Conservation (phyloP, 495 filamentous ascomycete genomes). For the Platismatia glauca region DNA sequence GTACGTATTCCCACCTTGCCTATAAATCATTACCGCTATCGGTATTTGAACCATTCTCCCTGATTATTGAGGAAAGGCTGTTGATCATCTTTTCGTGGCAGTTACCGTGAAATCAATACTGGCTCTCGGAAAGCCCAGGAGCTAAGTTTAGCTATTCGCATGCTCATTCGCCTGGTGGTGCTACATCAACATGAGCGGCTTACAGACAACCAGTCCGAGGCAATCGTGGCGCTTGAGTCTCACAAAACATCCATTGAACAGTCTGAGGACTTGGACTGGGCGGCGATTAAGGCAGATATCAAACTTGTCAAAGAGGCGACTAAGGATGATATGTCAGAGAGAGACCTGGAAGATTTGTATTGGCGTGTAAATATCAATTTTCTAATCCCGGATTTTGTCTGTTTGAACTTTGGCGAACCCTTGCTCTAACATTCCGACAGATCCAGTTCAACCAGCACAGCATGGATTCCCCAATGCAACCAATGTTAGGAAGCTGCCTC, state of each 20-base stretch:
- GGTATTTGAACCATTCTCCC: background rate
- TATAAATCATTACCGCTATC: background rate
- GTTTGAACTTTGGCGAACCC: too few species aligned
- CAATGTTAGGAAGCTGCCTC: background rate
- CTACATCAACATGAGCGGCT: conserved; percentile 3
- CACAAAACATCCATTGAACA: conserved; percentile 1
- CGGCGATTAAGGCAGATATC: background rate
- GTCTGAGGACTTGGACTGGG: background rate
- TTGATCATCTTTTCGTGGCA: background rate
- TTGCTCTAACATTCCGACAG: background rate
- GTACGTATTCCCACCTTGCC: background rate
- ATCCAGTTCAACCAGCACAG: background rate
- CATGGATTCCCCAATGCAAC: background rate
- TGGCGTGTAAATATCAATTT: background rate
- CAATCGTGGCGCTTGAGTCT: background rate
- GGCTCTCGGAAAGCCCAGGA: background rate
- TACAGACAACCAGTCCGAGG: conserved; percentile 4
- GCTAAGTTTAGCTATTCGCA: background rate
- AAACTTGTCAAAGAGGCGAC: background rate
- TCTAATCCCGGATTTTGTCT: too few species aligned
- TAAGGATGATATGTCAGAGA: background rate
- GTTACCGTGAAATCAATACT: background rate
- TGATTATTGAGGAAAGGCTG: background rate
- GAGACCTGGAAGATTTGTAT: background rate
- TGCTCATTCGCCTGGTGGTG: conserved; percentile 3